phyloP scores from a whole-genome alignment of 163 green algal genomes.

The Chlamydomonas reinhardtii region DNA sequence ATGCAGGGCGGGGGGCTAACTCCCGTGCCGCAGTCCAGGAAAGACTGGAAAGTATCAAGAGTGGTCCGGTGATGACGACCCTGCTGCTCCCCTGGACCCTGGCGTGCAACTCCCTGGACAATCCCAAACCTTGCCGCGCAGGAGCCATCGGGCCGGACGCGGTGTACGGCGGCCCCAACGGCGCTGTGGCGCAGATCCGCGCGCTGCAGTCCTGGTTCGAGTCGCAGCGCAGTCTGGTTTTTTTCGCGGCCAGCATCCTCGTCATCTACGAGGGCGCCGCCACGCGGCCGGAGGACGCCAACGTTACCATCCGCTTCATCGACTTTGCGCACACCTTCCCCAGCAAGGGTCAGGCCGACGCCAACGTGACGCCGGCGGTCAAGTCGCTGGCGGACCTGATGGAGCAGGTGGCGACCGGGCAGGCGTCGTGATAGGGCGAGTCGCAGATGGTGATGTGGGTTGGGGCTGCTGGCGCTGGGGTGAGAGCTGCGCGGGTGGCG shows the following conservation, averaged over 20 bases:
- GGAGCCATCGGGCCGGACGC: slow-evolving; percentile 3
- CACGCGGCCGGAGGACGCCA: slow-evolving; percentile 56
- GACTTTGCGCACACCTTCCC: slow-evolving; percentile 93
- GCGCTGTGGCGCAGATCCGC: slow-evolving; percentile 77
- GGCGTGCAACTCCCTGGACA: too few species aligned
- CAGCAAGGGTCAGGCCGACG: slow-evolving; percentile 46
- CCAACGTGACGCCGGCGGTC: slow-evolving; percentile 44
- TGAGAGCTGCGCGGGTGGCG: too few species aligned
- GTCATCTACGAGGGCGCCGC: slow-evolving; percentile 91
- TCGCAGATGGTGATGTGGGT: too few species aligned
- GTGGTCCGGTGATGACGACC: too few species aligned
- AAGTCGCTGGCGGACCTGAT: slow-evolving; percentile 20
- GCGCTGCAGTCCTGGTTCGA: slow-evolving; percentile 76
- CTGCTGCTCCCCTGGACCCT: too few species aligned
- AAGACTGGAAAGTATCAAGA: too few species aligned
- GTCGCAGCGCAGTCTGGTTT: slow-evolving; percentile 72
- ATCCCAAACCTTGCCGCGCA: background rate
- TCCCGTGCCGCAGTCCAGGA: too few species aligned
- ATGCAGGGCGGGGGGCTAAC: too few species aligned
- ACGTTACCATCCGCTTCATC: slow-evolving; percentile 77
- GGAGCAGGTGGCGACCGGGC: background rate
- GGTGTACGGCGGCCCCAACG: slow-evolving; percentile 39
- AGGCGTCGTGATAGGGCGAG: too few species aligned
- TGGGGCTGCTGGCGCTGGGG: too few species aligned
- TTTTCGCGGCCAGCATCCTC: slow-evolving; percentile 86